Base-by-base conservation (phyloP, 225 moss, liverwort and hornwort species). In the Sphagnum tenellum region DNA sequence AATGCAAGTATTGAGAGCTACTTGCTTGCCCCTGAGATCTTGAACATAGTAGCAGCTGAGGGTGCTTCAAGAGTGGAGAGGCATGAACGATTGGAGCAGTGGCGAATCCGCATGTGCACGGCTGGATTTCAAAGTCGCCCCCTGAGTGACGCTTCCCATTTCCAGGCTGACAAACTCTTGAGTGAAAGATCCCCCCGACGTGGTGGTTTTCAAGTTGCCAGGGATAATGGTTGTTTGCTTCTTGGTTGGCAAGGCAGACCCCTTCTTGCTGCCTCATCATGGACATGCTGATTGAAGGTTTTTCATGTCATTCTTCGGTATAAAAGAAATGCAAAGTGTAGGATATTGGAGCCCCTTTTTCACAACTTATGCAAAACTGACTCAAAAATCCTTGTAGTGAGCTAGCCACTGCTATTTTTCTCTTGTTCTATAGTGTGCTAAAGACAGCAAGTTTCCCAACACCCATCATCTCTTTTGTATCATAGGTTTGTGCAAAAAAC, bases 41-140 rank as follows among this genome's bases (percentile, higher is more conserved):
- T 79, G 76, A 86, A 86, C 63, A 82, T 86, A 7, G 79, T 86
- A 45, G 78, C 85, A 50, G 81, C 64, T 74, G 85, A 86, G 14
- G 82, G 85, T 55, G 57, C 64, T 49, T 67, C 78, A 44, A 67
- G 82, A 0, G 76, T 82, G 11, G 72, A 82, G 29, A 76, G 85
- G 50, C 85, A 82, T 4, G 85, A 86, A 61, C 72, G 79, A 64
- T 72, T 82, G 59, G 81, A 76, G 65, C 82, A 79, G 53, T 86
- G 85, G 85, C 75, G 76, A 44, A n/a, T 14, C 6, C 76, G 76
- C 48, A 67, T 86, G 78, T 69, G 74, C 58, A 72, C 79, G 3
- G 76, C 60, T 48, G 82, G 85, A 29, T 82, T 86, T 44, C 74
- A 71, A 2, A 71, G 67, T 2, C 72, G 81, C 51, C 68, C 82